Base-by-base conservation (phyloP, 805 yeast species). In the Myxozyma neglecta region DNA sequence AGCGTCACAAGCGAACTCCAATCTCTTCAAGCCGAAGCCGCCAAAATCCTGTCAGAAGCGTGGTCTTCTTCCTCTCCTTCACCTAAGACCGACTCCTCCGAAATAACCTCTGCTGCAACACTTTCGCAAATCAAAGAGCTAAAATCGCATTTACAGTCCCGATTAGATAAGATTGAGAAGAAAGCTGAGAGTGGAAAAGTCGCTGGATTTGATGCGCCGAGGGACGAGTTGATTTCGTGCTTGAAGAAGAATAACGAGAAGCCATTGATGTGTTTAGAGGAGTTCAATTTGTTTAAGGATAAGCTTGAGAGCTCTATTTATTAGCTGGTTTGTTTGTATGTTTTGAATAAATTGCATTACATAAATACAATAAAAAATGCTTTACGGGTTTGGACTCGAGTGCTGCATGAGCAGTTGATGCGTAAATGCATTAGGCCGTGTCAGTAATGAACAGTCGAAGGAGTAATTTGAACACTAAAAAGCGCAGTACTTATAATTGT, bases 261-360 rank as follows among this genome's bases (percentile, higher is more conserved):
- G 72, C 85, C 88, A 24, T 80, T 90, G 73, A 85, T 88, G 73
- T 90, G 97, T 73, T 88, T 91, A 87, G 89, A 87, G 45, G 89
- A 88, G 71, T 89, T 89, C 18, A 84, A 86, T 70, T 75, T 79
- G 59, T 89, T 90, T 74, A 88, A 85, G 71, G 80, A 79, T 32
- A 65, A 73, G 84, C 64, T 88, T 85, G 16, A 77, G 51, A 62
- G 66, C 37, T 53, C 62, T 20, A 43, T 61, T 11, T 44, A 57
- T 29, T 57, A 52, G 18, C 10, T 16, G 9, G 10, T 20, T n/a
- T 14, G 10, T 14, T 20, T 48, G 20, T 10, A 55, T n/a, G 16
- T 32, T 32, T 35, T 35, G 13, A n/a, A 39, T 37, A 36, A 45
- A 45, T 7, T 34, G 16, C 32, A 10, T 16, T 8, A 16, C 18